A percentile compares a stretch with the other conserved stretches of the same genome.
Conservation (phyloP, 345 rosid genomes). For the Lenwebbia sp. region DNA sequence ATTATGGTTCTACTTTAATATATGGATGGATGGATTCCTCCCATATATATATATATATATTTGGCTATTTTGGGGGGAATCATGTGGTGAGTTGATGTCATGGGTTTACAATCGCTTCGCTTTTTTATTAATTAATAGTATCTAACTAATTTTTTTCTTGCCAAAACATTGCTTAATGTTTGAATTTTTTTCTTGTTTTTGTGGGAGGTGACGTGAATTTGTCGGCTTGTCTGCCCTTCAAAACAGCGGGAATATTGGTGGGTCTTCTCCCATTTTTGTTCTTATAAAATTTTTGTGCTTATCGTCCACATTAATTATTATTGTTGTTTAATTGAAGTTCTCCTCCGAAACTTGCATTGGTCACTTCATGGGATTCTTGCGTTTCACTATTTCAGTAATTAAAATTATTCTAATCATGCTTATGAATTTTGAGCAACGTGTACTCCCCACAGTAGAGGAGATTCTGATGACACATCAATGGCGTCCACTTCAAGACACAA, state of each 20-base stretch:
- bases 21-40: background rate
- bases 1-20: background rate
- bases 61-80: background rate
- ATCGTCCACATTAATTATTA: background rate
- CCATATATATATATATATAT: background rate
- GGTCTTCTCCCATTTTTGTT: background rate
- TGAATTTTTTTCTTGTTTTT: background rate
- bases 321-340: background rate
- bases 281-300: background rate
- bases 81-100: background rate
- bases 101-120: background rate
- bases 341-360: background rate
- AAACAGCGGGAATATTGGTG: slow-evolving; percentile 23
- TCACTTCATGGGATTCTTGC: background rate
- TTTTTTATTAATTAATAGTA: background rate
- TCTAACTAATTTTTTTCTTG: background rate
- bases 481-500: background rate
- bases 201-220: background rate
- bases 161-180: background rate
- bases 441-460: background rate
- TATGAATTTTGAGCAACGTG: background rate
- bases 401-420: background rate
- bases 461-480: background rate
- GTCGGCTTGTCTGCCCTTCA: background rate
- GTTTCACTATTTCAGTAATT: background rate